Evolutionary conservation across 1,284 basidiomycete genomes (phyloP), one percentile per base, ranked within the genome.

Genomic region (Abortiporus biennis): DNA sequence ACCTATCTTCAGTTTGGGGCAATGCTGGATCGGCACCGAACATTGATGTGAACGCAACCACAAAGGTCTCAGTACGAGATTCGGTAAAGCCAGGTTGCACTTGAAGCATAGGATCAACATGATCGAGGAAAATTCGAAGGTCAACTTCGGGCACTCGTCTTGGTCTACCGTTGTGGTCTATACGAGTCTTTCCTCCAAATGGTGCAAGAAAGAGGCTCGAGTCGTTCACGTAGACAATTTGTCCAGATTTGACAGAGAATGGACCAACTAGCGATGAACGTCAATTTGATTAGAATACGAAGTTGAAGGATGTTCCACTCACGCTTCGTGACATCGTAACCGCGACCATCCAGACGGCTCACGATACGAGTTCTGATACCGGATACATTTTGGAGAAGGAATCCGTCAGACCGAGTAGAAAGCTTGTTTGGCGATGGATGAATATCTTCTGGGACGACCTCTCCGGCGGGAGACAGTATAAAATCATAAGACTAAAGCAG

Each of bases 181-280:
- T 43, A 2, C 53, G 44, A 21, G 60, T 56, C 4, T 54, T 55
- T 22, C 56, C 61, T 32, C 55, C 56, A 12, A 63, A 38, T 1
- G 64, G 58, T 12, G 53, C 52, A 5, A 65, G 53, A 43, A 78
- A 63, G 9, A 89, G 69, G 1, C 70, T 61, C 3, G 81, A 71
- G 56, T 94, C 91, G 49, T 85, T 83, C 53, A 94, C 71, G 54
- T 87, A 85, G 36, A 95, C 87, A 22, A 73, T 59, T 54, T 94
- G 88, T 1, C 91, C 91, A 0, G 80, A 74, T 38, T 81, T 75
- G 32, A 93, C 83, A 21, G 78, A 69, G 54, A 92, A 82, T 40
- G 85, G 88, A 0, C 90, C 92, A 50, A 95, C 91, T 93, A 44
- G 4, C 34, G 22, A 20, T n/a, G 13, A 30, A 12, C 22, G 34